Conservation (phyloP, 495 filamentous ascomycete species). For the Usnea hakonensis region DNA sequence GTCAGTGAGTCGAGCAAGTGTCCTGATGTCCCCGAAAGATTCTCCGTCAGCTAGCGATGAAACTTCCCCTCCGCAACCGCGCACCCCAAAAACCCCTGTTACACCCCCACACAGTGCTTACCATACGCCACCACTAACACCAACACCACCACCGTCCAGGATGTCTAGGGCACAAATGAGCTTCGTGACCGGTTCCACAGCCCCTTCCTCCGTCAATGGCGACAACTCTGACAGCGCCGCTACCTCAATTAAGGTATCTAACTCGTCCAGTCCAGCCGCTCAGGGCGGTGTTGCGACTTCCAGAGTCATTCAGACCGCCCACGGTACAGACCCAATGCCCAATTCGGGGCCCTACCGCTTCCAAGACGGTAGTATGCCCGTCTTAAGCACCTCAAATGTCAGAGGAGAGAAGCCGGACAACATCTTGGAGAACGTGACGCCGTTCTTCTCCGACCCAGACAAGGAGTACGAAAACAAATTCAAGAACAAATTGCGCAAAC, state of each 20-base stretch:
- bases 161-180: background rate
- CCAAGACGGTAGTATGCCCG: constrained; percentile 18
- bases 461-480: constrained; percentile 50
- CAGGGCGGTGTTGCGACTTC: background rate
- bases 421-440: constrained; percentile 56
- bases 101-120: background rate
- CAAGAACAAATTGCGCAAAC: constrained; percentile 41
- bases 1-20: background rate
- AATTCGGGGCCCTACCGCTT: background rate
- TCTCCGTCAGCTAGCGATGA: background rate
- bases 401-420: constrained; percentile 45
- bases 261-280: background rate
- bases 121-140: background rate
- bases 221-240: background rate
- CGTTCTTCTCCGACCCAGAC: constrained; percentile 58
- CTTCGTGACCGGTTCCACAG: background rate
- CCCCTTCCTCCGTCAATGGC: background rate
- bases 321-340: background rate
- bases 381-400: constrained; percentile 43
- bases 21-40: background rate
- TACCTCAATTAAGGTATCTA: background rate
- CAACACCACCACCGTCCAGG: background rate
- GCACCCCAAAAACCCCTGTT: background rate
- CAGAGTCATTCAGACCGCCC: background rate
- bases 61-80: background rate